phyloP scores from a whole-genome alignment of 495 filamentous ascomycete species.

The Daldinia concentrica region DNA sequence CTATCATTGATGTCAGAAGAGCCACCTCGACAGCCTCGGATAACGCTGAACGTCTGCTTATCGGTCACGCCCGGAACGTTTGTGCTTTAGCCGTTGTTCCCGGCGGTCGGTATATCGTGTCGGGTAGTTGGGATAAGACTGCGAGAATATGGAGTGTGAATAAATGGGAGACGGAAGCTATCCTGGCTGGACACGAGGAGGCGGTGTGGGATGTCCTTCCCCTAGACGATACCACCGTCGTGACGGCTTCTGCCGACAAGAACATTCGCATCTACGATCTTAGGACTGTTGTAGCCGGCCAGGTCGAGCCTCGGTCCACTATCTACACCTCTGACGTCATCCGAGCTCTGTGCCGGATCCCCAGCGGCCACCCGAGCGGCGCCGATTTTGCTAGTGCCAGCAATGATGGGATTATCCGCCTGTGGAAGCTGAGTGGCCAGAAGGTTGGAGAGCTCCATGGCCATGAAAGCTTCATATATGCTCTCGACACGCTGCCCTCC shows the following conservation, averaged over 20 bases:
- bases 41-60: slow-evolving; percentile 82
- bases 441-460: slow-evolving; percentile 79
- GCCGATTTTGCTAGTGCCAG: slow-evolving; percentile 89
- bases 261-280: slow-evolving; percentile 82
- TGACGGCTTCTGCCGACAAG: slow-evolving; percentile 93
- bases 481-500: slow-evolving; percentile 75
- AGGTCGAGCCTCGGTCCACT: slow-evolving; percentile 77
- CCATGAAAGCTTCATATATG: slow-evolving; percentile 97
- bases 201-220: slow-evolving; percentile 89
- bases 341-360: slow-evolving; percentile 83
- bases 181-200: slow-evolving; percentile 78
- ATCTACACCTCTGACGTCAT: slow-evolving; percentile 85
- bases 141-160: slow-evolving; percentile 79
- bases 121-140: slow-evolving; percentile 94
- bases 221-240: slow-evolving; percentile 78
- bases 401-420: slow-evolving; percentile 84
- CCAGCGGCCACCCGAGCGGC: slow-evolving; percentile 76
- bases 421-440: slow-evolving; percentile 82
- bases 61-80: slow-evolving; percentile 88
- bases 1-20: slow-evolving; percentile 89
- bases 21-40: slow-evolving; percentile 67
- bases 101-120: slow-evolving; percentile 77
- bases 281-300: slow-evolving; percentile 73
- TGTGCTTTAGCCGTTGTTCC: slow-evolving; percentile 83
- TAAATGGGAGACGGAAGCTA: slow-evolving; percentile 76